Percentiles rank a stretch among this genome's conserved stretches.
These are phyloP conservation scores for Aureobasidium sp. DNA, from an alignment of 2,329 filamentous ascomycete genomes.

Conservation along the genomic window DNA sequence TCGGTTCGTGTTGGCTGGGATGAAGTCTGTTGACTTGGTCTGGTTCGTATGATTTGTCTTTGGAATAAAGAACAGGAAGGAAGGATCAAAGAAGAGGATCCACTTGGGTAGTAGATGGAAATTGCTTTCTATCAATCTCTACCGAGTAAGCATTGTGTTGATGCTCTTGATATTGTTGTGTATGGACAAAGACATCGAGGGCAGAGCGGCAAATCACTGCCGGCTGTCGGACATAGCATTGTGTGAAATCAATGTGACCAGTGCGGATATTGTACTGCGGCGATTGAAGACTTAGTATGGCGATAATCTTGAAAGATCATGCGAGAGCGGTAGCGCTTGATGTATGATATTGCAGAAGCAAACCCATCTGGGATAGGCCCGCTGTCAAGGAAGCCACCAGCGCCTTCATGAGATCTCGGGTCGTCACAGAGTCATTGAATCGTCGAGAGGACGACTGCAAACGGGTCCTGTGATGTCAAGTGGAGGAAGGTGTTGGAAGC, in stretches of 20 bases:
- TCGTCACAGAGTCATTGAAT: too few species aligned
- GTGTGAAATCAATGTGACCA: not conserved
- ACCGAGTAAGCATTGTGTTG: not conserved
- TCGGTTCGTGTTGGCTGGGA: not conserved
- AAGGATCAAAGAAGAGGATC: not conserved
- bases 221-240: not conserved
- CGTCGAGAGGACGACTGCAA: not conserved
- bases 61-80: not conserved
- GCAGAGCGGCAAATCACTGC: not conserved
- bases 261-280: not conserved
- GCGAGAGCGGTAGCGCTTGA: too few species aligned
- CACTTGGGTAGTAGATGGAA: not conserved
- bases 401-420: too few species aligned
- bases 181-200: not conserved
- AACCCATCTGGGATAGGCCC: too few species aligned
- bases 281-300: too few species aligned
- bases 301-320: not conserved
- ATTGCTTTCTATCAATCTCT: not conserved
- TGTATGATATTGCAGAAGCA: not conserved
- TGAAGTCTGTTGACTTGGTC: not conserved
- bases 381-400: not conserved
- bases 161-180: slow-evolving; percentile 1
- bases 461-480: not conserved
- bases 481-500: too few species aligned
- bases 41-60: not conserved